Evolutionary conservation across 148 eudicot species (phyloP).

Genomic region (Cornus florida): DNA sequence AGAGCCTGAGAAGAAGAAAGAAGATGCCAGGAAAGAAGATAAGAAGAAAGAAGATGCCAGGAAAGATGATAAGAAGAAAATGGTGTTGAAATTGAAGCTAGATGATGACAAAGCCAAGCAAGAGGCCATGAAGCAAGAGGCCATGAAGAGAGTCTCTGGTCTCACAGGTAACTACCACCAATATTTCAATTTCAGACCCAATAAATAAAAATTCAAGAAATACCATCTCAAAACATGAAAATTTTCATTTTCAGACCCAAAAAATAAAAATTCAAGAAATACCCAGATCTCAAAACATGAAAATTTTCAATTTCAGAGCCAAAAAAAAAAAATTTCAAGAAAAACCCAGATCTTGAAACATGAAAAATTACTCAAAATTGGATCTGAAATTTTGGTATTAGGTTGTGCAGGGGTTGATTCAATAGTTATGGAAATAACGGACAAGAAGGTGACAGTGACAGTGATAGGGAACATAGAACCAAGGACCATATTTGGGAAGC

Average conservation of each 20-base stretch:
- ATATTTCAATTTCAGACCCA: not conserved
- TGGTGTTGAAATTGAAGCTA: constrained; percentile 56
- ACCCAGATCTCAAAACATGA: not conserved
- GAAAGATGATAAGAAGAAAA: constrained; percentile 24
- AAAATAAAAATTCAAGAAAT: not conserved
- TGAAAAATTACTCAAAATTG: not conserved
- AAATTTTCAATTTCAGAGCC: not conserved
- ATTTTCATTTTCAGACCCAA: not conserved
- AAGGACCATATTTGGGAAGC: constrained; percentile 39
- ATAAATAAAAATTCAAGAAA: no score
- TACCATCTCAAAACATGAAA: not conserved
- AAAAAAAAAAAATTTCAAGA: no score
- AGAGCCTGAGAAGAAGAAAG: constrained; percentile 46
- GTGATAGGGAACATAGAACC: constrained; percentile 73
- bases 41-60: constrained; percentile 26
- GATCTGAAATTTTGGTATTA: not conserved
- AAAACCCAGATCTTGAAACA: not conserved
- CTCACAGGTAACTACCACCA: constrained; percentile 44
- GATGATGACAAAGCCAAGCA: constrained; percentile 60
- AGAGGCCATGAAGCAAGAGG: constrained; percentile 84
- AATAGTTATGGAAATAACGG: constrained; percentile 55
- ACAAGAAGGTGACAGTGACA: constrained; percentile 52
- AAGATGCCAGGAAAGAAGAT: no score
- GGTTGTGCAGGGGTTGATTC: constrained; percentile 64
- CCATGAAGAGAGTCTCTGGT: constrained; percentile 62